These are phyloP conservation scores for Lenwebbia sp. DNA, from an alignment of 345 rosid species.

Conservation along the genomic window DNA sequence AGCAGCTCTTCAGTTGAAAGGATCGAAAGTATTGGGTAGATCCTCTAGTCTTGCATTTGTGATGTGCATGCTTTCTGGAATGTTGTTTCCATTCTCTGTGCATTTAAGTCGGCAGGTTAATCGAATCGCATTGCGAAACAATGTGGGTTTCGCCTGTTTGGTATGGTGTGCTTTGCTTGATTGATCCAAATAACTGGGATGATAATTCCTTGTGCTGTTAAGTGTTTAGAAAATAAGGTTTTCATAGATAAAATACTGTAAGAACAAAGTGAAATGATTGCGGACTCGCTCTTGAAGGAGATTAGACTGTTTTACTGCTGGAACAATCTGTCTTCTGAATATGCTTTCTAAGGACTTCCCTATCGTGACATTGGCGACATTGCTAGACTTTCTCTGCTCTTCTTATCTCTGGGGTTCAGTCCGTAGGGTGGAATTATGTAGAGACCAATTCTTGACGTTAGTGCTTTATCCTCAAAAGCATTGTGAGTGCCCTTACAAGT, in stretches of 20 bases:
- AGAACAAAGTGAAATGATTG: background rate
- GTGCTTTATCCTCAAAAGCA: background rate
- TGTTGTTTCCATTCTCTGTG: background rate
- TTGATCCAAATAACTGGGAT: background rate
- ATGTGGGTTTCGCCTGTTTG: background rate
- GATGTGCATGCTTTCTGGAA: background rate
- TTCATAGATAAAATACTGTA: background rate
- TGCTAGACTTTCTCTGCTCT: background rate
- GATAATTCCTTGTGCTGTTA: background rate
- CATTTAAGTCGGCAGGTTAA: background rate
- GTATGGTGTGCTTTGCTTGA: background rate
- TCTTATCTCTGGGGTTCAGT: background rate
- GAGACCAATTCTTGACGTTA: background rate
- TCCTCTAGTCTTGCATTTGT: background rate
- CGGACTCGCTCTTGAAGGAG: background rate
- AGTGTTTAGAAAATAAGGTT: background rate
- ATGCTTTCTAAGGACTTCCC: background rate
- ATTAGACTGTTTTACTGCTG: background rate
- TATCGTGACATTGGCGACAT: background rate
- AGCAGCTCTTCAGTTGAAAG: background rate
- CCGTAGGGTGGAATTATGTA: background rate
- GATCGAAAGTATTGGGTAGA: background rate
- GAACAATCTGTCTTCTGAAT: background rate
- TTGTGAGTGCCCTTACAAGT: background rate
- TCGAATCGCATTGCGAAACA: background rate